These are phyloP conservation scores for Aegilops speltoides DNA, from an alignment of 176 grass and related monocot genomes.

Conservation along the genomic window DNA sequence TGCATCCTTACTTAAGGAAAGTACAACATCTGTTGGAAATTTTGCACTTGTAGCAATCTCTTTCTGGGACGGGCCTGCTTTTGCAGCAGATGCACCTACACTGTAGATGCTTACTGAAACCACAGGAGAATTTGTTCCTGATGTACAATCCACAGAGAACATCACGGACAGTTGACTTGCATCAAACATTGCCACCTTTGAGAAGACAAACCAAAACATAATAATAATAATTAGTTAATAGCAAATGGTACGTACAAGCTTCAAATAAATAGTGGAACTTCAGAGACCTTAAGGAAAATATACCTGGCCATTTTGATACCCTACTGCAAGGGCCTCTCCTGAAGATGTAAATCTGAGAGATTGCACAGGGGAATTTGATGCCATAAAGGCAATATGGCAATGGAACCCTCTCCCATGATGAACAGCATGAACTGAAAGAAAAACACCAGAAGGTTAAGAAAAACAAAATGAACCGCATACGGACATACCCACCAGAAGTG, in stretches of 20 bases:
- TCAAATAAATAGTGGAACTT: constrained; percentile 10
- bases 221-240: constrained; percentile 25
- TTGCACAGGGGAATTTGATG: constrained; percentile 48
- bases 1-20: constrained; percentile 77
- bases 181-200: constrained; percentile 84
- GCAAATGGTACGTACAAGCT: constrained; percentile 6
- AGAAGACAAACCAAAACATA: constrained; percentile 33
- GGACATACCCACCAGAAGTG: neutral
- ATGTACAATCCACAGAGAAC: constrained; percentile 64
- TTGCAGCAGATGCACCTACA: constrained; percentile 22
- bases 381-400: constrained; percentile 67
- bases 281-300: constrained; percentile 25
- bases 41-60: constrained; percentile 36
- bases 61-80: constrained; percentile 41
- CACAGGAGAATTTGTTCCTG: constrained; percentile 69
- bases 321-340: constrained; percentile 55
- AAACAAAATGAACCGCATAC: neutral
- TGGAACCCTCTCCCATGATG: constrained; percentile 73
- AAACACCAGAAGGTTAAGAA: constrained; percentile 26
- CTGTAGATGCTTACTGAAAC: constrained; percentile 46
- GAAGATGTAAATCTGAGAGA: constrained; percentile 55
- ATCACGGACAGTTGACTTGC: constrained; percentile 55
- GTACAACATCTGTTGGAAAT: constrained; percentile 44
- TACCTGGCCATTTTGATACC: constrained; percentile 95
- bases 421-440: constrained; percentile 59